Base-by-base conservation (phyloP, 805 yeast genomes). In the Candida adriatica region DNA sequence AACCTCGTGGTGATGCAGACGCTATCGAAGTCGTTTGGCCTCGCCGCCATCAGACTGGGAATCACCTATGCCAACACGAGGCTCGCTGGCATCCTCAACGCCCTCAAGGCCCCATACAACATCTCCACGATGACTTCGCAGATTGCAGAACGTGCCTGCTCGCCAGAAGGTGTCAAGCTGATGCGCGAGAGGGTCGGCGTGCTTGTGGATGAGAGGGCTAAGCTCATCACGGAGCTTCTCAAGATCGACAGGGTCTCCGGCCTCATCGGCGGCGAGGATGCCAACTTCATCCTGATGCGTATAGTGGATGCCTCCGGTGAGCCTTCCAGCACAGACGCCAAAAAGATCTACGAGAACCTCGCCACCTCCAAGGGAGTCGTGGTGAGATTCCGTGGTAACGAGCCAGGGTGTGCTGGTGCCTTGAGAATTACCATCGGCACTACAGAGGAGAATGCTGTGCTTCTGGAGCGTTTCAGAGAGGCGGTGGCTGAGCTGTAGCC, bases 71-170 rank as follows among this genome's bases (percentile, higher is more conserved):
- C 88, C 4, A 62, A 70, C 13, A 60, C 64, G 10, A 72, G 70
- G 39, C 61, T 92, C 28, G 71, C 95, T 0, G 47, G 56, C 5
- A 70, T 83, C 29, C 61, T 92, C 47, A 92, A 92, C 55, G 74
- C 94, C 16, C 79, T 90, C 81, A 92, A 92, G 55, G 95, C 94
- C 22, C 98, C 98, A 3, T 92, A 92, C 60, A 92, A 90, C 56
- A 83, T 92, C 35, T 84, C 95, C 7, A 70, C 86, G 9, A 62
- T 82, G 42, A 77, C 97, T 1, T 66, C 96, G 5, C 70, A 72
- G 34, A 62, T 86, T 26, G 96, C 95, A 0, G 37, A 65, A 16
- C 70, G 88, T 39, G 94, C 96, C 2, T 70, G 90, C 6, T 61
- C 70, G 6, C 49, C 64, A 4, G 68, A 65, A 8, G 79, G 85